Evolutionary conservation across 2,329 filamentous ascomycete species (phyloP).

Genomic region (Fusarium keratoplasticum): DNA sequence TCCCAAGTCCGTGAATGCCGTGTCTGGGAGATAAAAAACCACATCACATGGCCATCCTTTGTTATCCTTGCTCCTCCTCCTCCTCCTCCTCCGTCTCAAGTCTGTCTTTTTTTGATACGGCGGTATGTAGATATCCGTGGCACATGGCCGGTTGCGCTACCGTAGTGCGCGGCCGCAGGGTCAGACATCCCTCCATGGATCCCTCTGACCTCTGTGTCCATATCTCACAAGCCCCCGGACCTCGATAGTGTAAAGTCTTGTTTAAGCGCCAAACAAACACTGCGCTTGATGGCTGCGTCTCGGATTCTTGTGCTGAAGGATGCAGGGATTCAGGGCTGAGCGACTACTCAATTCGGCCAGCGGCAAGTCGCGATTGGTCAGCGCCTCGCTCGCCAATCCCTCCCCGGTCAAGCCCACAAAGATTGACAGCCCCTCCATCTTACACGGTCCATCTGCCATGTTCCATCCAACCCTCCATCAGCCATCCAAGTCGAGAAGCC

Average conservation of each 20-base stretch:
- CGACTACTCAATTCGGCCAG: slow-evolving; percentile 45
- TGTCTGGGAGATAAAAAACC: slow-evolving; percentile 4
- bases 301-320: slow-evolving; percentile 8
- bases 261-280: slow-evolving; percentile 11
- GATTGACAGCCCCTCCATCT: slow-evolving; percentile 32
- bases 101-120: slow-evolving; percentile 8
- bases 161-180: slow-evolving; percentile 14
- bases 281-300: slow-evolving; percentile 1
- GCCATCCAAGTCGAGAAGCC: slow-evolving; percentile 15
- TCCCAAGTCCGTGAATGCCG: not conserved
- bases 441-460: slow-evolving; percentile 8
- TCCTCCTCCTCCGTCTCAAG: slow-evolving; percentile 16
- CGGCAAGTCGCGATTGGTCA: slow-evolving; percentile 40
- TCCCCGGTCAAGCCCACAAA: slow-evolving; percentile 37
- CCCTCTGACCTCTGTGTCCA: not conserved
- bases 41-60: slow-evolving; percentile 29
- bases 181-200: not conserved
- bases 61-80: slow-evolving; percentile 3
- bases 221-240: not conserved
- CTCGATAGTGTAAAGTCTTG: not conserved
- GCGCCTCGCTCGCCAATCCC: slow-evolving; percentile 25
- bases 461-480: slow-evolving; percentile 8
- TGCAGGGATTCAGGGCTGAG: slow-evolving; percentile 35
- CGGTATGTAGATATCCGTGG: slow-evolving; percentile 39
- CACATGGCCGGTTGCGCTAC: slow-evolving; percentile 20